phyloP scores from a whole-genome alignment of 768 basidiomycete genomes.

The Phylloporus sp. region DNA sequence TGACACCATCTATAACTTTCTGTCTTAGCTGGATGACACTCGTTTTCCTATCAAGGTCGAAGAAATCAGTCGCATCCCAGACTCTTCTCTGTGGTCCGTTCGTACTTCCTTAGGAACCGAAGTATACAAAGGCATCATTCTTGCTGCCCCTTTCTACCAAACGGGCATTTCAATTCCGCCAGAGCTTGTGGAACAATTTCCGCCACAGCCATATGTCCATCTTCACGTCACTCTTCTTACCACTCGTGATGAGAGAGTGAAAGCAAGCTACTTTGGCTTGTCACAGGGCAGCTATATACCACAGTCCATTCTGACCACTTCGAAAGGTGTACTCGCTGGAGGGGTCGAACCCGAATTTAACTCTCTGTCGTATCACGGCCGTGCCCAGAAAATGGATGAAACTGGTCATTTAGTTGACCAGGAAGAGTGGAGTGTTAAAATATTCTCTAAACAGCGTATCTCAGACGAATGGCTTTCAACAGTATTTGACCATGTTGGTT shows the following conservation, averaged over 20 bases:
- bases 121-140: constrained; percentile 70
- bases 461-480: constrained; percentile 66
- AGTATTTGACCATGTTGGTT: constrained; percentile 70
- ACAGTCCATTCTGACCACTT: constrained; percentile 67
- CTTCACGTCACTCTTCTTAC: constrained; percentile 87
- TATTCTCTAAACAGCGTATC: constrained; percentile 69
- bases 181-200: constrained; percentile 50
- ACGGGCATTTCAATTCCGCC: constrained; percentile 53
- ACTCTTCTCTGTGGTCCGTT: constrained; percentile 50
- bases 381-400: constrained; percentile 32
- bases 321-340: constrained; percentile 52
- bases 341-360: constrained; percentile 76
- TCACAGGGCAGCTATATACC: constrained; percentile 45
- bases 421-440: constrained; percentile 74
- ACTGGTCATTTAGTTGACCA: constrained; percentile 19
- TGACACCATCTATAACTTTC: not conserved
- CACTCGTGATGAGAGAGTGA: constrained; percentile 62
- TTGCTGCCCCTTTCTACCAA: constrained; percentile 83
- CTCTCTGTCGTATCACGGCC: constrained; percentile 77
- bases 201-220: constrained; percentile 70
- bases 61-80: constrained; percentile 45
- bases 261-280: constrained; percentile 68
- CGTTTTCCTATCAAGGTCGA: constrained; percentile 41
- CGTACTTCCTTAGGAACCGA: constrained; percentile 43
- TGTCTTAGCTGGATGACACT: not conserved